Evolutionary conservation across 208 protist genomes (phyloP), one percentile per base, ranked within the genome.

Genomic region (Trichomonas vaginalis): DNA sequence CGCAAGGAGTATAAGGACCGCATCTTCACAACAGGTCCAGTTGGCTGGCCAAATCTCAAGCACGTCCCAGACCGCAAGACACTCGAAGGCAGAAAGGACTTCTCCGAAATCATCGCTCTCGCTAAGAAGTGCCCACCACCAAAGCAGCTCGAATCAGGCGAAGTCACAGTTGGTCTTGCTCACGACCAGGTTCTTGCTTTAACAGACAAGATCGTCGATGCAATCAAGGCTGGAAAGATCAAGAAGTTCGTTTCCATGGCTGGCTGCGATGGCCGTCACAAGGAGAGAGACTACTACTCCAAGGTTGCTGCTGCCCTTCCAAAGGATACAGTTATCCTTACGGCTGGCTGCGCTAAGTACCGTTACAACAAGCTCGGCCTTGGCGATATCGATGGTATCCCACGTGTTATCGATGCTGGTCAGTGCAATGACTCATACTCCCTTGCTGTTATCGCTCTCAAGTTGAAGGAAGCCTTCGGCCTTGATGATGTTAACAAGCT

Each of bases 371-470:
- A 95, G 27, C 47, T 95, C 27, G 40, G 0, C 1, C 32, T 95
- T 32, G 86, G 42, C 17, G 47, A 95, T 42, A 61, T 95, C 47
- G 21, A 47, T 4, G 86, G 86, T 12, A 95, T 98, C 35, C 98
- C 98, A 10, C 95, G 98, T 23, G 42, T 98, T 23, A 96, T 98
- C 27, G 98, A 98, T 96, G 39, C 98, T n/a, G 98, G 98, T 35
- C 98, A 98, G 96, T 98, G 98, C 96, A 98, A 98, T 96, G 98
- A 98, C 95, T 62, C 97, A 27, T 98, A 98, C 96, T 92, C 96
- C 3, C 97, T 97, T 35, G 96, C 98, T 47, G 39, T 97, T 42
- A 96, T 98, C 40, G 97, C 97, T 39, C 17, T 97, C 15, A 97
- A 96, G 23, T 95, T 98, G 23, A 95, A 96, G 48, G 82, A 95